These are phyloP conservation scores for Clausena lansium DNA, from an alignment of 345 rosid genomes.

Conservation along the genomic window DNA sequence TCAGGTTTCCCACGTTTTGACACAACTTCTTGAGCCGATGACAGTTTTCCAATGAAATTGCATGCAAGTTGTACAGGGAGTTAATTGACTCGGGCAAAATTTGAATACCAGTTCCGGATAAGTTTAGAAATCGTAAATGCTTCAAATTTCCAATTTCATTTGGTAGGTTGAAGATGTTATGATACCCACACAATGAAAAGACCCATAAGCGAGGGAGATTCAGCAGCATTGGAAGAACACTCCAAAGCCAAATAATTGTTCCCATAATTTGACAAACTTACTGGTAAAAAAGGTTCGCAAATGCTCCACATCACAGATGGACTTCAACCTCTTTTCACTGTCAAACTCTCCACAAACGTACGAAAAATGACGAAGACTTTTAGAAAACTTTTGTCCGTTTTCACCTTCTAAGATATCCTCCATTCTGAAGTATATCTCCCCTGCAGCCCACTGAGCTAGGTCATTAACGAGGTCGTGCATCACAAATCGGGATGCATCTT, in stretches of 20 bases:
- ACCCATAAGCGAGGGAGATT: neutral
- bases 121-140: neutral
- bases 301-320: neutral
- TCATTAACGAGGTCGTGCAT: no score
- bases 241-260: neutral
- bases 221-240: rapidly evolving
- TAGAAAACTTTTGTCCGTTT: neutral
- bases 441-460: no score
- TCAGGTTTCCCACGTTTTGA: neutral
- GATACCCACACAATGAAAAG: rapidly evolving
- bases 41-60: neutral
- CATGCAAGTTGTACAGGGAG: neutral
- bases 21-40: rapidly evolving
- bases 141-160: neutral
- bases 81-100: neutral
- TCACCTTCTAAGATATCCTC: neutral
- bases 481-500: no score
- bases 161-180: rapidly evolving
- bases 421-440: neutral
- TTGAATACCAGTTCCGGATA: rapidly evolving
- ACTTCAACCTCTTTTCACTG: no score
- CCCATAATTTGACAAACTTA: rapidly evolving
- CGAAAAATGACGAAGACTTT: neutral
- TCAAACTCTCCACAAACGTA: rapidly evolving
- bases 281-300: neutral